A percentile compares a stretch with the other conserved stretches of the same genome.
Conservation (phyloP, 108 stramenopile species). For the Conticribra guillardii region DNA sequence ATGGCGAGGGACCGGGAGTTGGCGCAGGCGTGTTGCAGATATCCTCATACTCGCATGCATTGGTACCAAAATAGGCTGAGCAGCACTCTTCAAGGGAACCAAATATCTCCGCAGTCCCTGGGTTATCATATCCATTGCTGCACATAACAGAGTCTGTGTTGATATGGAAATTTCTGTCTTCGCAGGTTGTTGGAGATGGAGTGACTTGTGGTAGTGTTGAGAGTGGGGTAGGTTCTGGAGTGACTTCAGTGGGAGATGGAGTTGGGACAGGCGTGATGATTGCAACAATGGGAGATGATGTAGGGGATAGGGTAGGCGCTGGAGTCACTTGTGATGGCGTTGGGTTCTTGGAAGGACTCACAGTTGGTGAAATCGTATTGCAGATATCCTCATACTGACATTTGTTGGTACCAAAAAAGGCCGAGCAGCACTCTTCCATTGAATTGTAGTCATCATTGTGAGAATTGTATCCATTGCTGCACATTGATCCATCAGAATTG, state of each 20-base stretch:
- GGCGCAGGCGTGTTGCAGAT: neutral
- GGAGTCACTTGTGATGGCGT: neutral
- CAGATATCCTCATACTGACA: neutral
- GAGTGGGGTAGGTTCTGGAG: constrained; percentile 1
- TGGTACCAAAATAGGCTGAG: neutral
- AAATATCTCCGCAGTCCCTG: neutral
- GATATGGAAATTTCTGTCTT: constrained; percentile 5
- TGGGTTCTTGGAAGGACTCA: neutral
- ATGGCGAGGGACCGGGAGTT: constrained; percentile 21
- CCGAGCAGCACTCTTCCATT: constrained; percentile 17
- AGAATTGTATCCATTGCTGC: constrained; percentile 12
- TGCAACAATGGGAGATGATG: neutral
- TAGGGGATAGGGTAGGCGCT: neutral
- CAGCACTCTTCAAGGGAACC: neutral
- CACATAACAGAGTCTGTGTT: neutral
- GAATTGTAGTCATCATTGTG: constrained; percentile 5
- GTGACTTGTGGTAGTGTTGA: neutral
- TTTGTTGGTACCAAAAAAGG: neutral
- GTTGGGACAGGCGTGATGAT: neutral
- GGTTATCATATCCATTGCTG: constrained; percentile 11
- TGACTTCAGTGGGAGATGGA: neutral
- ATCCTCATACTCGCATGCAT: constrained; percentile 2
- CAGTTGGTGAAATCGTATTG: neutral
- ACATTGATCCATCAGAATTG: constrained; percentile 8
- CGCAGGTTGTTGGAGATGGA: constrained; percentile 18